Conservation (phyloP, 305 asterid species). For the Fraxinus velutina region DNA sequence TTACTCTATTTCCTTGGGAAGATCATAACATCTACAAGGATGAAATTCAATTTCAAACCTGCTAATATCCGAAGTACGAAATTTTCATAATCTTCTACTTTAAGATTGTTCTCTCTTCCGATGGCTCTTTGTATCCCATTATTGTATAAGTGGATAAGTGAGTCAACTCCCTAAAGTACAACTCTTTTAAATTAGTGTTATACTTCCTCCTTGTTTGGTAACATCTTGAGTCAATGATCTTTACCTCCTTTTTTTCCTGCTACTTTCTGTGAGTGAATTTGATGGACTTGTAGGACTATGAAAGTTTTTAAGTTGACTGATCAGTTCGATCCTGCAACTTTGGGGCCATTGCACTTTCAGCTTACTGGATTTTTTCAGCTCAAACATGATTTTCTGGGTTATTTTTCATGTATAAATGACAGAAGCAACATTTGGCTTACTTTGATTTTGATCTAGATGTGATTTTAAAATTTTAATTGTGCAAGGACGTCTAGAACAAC, state of each 20-base stretch:
- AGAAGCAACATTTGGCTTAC: conserved; percentile 16
- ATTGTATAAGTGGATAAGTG: neutral
- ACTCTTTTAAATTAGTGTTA: neutral
- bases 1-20: neutral
- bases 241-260: conserved; percentile 10
- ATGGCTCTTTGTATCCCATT: conserved; percentile 6
- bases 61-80: conserved; percentile 1
- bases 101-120: neutral
- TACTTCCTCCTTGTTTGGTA: conserved; percentile 6
- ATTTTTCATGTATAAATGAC: conserved; percentile 7
- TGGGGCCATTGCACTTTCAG: conserved; percentile 13
- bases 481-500: neutral
- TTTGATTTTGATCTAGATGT: conserved; percentile 9
- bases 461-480: neutral
- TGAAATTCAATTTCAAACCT: neutral
- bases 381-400: conserved; percentile 11
- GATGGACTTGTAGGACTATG: conserved; percentile 9
- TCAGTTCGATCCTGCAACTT: neutral
- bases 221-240: conserved; percentile 5
- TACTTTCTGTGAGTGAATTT: conserved; percentile 18
- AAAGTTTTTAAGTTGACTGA: conserved; percentile 3
- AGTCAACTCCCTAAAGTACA: conserved; percentile 1
- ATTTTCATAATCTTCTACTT: conserved; percentile 3
- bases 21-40: neutral
- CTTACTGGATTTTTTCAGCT: conserved; percentile 6